A percentile compares a stretch with the other conserved stretches of the same genome.
Evolutionary conservation across 1,139 yeast species (phyloP).

Genomic region (Candida dubliniensis): DNA sequence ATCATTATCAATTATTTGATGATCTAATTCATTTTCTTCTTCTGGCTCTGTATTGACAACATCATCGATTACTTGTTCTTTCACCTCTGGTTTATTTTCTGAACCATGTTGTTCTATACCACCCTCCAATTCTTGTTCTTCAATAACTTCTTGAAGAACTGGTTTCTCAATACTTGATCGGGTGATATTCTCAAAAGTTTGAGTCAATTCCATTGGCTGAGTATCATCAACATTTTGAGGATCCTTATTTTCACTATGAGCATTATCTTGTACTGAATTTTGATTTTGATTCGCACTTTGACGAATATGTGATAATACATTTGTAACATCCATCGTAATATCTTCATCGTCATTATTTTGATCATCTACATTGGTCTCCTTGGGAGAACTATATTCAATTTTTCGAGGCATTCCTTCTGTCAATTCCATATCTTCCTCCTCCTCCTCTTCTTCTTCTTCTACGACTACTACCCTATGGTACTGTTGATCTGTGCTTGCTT

Average conservation of each 20-base stretch:
- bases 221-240: conserved; percentile 1
- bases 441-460: conserved; percentile 1
- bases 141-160: conserved; percentile 1
- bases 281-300: not conserved
- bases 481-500: too few relatives aligned
- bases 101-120: not conserved
- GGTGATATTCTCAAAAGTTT: conserved; percentile 10
- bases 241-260: not conserved
- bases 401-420: conserved; percentile 6
- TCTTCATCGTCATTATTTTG: conserved; percentile 2
- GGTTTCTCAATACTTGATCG: conserved; percentile 1
- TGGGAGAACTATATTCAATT: not conserved
- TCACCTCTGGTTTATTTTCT: too few relatives aligned
- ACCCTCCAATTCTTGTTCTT: not conserved
- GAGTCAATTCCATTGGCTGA: conserved; percentile 19
- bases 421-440: conserved; percentile 9
- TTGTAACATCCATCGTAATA: conserved; percentile 5
- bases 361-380: too few relatives aligned
- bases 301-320: not conserved
- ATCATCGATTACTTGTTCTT: too few relatives aligned
- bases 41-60: too few relatives aligned
- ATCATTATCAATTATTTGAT: not conserved
- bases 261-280: not conserved
- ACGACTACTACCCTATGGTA: not conserved
- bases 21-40: too few relatives aligned